Evolutionary conservation across 495 filamentous ascomycete species (phyloP).

Genomic region (Xylaria acuta): DNA sequence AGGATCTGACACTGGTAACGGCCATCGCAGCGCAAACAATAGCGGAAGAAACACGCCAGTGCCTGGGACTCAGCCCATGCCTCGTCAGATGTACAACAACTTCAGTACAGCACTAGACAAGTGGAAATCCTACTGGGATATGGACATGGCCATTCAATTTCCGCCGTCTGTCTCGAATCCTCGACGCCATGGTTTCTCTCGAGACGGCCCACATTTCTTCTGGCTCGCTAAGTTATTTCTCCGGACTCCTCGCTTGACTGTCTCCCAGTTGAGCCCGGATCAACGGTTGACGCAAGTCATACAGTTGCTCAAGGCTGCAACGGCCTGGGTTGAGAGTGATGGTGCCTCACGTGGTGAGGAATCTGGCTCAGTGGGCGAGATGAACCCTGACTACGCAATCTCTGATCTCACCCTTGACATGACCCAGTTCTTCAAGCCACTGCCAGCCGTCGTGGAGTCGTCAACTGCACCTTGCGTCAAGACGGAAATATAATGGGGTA

Average conservation of each 20-base stretch:
- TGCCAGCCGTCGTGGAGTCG: slow-evolving; percentile 44
- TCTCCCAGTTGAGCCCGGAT: slow-evolving; percentile 59
- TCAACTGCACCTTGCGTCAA: slow-evolving; percentile 41
- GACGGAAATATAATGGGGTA: slow-evolving; percentile 37
- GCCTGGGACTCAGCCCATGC: slow-evolving; percentile 31
- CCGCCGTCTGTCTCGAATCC: slow-evolving; percentile 53
- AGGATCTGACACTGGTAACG: slow-evolving; percentile 37
- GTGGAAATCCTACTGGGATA: slow-evolving; percentile 70
- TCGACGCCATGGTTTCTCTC: slow-evolving; percentile 65
- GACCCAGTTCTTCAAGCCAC: slow-evolving; percentile 66
- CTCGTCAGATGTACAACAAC: slow-evolving; percentile 44
- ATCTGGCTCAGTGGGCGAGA: slow-evolving; percentile 62
- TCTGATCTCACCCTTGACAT: slow-evolving; percentile 69
- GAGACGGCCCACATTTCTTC: slow-evolving; percentile 71
- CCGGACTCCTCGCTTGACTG: slow-evolving; percentile 51
- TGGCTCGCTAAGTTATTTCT: slow-evolving; percentile 64
- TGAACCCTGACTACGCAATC: slow-evolving; percentile 65
- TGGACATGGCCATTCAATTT: slow-evolving; percentile 67
- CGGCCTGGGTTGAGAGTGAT: slow-evolving; percentile 59
- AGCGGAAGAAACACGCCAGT: slow-evolving; percentile 62
- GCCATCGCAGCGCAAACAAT: slow-evolving; percentile 39
- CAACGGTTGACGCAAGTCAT: slow-evolving; percentile 64
- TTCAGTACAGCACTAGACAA: slow-evolving; percentile 60
- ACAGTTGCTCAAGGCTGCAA: slow-evolving; percentile 62
- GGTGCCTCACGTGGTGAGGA: slow-evolving; percentile 59